Conservation (phyloP, 331 rosid species). For the Phaseolus coccineus region DNA sequence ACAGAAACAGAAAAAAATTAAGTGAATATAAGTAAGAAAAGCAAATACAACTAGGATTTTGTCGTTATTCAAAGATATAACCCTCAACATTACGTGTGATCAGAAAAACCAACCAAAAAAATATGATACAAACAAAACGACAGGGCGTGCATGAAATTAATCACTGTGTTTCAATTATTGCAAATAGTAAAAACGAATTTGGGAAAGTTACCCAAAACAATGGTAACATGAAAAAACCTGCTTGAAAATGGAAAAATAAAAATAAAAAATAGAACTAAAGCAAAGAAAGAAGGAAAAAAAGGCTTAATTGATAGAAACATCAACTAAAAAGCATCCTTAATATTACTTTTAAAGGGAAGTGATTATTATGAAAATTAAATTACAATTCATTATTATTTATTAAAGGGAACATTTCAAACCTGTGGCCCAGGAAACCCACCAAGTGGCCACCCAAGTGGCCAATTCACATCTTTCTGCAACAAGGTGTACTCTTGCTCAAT, state of each 20-base stretch:
- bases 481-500: conserved; percentile 79
- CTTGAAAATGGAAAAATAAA: background rate
- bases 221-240: background rate
- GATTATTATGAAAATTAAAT: background rate
- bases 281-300: conserved; percentile 1
- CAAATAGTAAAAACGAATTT: background rate
- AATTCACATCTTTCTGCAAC: conserved; percentile 76
- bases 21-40: too few relatives aligned
- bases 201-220: background rate
- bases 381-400: background rate
- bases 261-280: background rate
- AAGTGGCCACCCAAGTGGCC: conserved; percentile 97
- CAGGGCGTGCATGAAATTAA: background rate
- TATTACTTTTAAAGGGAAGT: background rate
- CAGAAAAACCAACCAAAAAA: background rate
- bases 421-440: conserved; percentile 98
- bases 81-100: background rate
- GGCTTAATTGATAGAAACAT: background rate
- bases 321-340: background rate
- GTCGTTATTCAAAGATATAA: background rate
- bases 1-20: too few relatives aligned
- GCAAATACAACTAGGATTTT: background rate
- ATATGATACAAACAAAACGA: background rate
- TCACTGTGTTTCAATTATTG: background rate
- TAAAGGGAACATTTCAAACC: conserved; percentile 46